Evolutionary conservation across 75 land plant species (phyloP).

Genomic region (Sequoia sempervirens): DNA sequence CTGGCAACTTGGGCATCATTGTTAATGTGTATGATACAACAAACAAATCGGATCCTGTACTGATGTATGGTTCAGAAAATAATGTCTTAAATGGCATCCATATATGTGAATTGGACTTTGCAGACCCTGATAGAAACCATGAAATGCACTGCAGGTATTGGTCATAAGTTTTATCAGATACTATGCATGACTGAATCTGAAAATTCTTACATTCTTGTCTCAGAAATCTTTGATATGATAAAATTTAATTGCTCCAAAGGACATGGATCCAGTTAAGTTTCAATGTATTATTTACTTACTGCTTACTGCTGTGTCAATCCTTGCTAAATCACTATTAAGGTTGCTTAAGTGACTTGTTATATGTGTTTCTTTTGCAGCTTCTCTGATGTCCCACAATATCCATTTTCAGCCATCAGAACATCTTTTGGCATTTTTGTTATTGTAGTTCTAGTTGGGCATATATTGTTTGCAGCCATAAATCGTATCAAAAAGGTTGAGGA

Average conservation of each 20-base stretch:
- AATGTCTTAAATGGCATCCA: constrained; percentile 19
- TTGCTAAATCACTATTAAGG: background rate
- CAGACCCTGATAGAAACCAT: constrained; percentile 86
- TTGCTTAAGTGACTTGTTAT: background rate
- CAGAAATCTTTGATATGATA: background rate
- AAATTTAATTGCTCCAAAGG: background rate
- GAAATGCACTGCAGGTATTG: constrained; percentile 83
- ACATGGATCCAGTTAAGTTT: background rate
- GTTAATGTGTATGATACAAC: constrained; percentile 92
- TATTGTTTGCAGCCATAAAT: constrained; percentile 30
- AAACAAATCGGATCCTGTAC: constrained; percentile 58
- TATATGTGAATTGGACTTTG: constrained; percentile 75
- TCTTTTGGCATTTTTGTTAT: constrained; percentile 28
- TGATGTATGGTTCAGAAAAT: constrained; percentile 74
- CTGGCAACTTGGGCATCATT: constrained; percentile 66
- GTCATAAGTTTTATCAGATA: background rate
- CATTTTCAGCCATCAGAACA: constrained; percentile 32
- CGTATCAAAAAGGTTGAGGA: constrained; percentile 40
- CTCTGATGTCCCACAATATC: constrained; percentile 20
- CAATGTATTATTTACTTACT: background rate
- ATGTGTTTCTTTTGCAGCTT: constrained; percentile 27
- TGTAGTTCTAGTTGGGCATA: constrained; percentile 30
- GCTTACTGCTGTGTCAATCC: background rate
- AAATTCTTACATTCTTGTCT: background rate
- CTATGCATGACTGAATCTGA: background rate